Conservation (phyloP, 805 yeast genomes). For the Lipomyces starkeyi region DNA sequence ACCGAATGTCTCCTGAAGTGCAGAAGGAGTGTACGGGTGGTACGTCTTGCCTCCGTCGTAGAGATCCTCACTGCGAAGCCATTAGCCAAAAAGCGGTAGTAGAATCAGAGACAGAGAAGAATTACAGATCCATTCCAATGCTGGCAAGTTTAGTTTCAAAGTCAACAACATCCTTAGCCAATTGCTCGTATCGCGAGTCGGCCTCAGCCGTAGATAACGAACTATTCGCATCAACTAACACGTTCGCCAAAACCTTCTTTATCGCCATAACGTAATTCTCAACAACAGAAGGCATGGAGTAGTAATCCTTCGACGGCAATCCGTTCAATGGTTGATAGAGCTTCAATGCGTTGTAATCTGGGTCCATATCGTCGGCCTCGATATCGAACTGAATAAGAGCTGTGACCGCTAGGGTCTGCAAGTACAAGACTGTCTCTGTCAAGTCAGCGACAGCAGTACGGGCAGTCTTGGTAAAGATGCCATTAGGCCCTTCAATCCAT, state of each 20-base stretch:
- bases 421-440: conserved; percentile 31
- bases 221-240: conserved; percentile 26
- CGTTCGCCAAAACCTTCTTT: conserved; percentile 31
- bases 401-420: conserved; percentile 32
- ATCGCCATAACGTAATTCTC: conserved; percentile 29
- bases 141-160: conserved; percentile 30
- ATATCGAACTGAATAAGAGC: conserved; percentile 33
- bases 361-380: conserved; percentile 37
- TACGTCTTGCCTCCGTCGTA: conserved; percentile 34
- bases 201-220: conserved; percentile 18
- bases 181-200: conserved; percentile 25
- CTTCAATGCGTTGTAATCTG: conserved; percentile 29
- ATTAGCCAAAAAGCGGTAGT: background rate
- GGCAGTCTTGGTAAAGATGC: conserved; percentile 4
- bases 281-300: conserved; percentile 17
- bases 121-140: conserved; percentile 33
- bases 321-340: conserved; percentile 36
- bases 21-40: conserved; percentile 30
- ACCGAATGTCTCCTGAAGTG: conserved; percentile 27
- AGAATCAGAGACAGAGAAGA: background rate
- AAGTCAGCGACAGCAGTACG: conserved; percentile 32
- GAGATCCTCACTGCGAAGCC: conserved; percentile 29
- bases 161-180: conserved; percentile 35
- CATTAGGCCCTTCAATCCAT: conserved; percentile 28
- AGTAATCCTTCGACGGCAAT: conserved; percentile 38